A percentile compares a stretch with the other conserved stretches of the same genome.
Evolutionary conservation across 2,329 filamentous ascomycete genomes (phyloP).

Genomic region (Alternaria solani): DNA sequence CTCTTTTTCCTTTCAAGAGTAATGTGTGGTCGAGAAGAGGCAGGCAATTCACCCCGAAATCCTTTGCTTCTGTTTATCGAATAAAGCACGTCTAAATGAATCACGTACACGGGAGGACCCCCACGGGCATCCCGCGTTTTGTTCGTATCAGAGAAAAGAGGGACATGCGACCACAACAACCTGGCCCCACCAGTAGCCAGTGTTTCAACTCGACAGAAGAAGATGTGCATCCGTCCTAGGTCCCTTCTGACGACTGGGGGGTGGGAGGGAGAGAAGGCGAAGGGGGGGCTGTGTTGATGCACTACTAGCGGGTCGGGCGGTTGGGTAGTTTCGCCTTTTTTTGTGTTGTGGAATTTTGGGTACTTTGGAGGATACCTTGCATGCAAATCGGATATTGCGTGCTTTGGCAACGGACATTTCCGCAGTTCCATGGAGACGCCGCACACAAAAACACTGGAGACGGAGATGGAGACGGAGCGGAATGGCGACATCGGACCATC

Average conservation of each 20-base stretch:
- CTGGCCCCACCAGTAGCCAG: constrained; percentile 8
- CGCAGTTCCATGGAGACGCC: constrained; percentile 15
- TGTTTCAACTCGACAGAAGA: constrained; percentile 16
- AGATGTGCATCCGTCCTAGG: constrained; percentile 12
- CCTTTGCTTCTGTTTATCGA: constrained; percentile 6
- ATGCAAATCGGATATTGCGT: constrained; percentile 12
- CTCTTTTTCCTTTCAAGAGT: not conserved
- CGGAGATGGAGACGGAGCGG: too few species aligned
- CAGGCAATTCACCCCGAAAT: constrained; percentile 15
- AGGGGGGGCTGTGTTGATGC: constrained; percentile 11
- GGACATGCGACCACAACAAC: constrained; percentile 22
- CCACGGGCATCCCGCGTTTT: constrained; percentile 33
- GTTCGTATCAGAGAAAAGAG: constrained; percentile 21
- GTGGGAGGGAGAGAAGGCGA: too few species aligned
- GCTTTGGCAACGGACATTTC: constrained; percentile 18
- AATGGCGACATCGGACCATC: constrained; percentile 14
- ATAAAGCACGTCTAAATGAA: constrained; percentile 37
- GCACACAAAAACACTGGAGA: not conserved
- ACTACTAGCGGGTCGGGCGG: constrained; percentile 22
- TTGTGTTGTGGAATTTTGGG: constrained; percentile 9
- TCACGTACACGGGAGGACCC: constrained; percentile 36
- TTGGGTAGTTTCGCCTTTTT: constrained; percentile 13
- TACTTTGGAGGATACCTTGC: not conserved
- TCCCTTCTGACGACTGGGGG: not conserved
- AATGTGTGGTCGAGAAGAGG: not conserved